Conservation (phyloP, 116 monocot species). For the Iris pallida region DNA sequence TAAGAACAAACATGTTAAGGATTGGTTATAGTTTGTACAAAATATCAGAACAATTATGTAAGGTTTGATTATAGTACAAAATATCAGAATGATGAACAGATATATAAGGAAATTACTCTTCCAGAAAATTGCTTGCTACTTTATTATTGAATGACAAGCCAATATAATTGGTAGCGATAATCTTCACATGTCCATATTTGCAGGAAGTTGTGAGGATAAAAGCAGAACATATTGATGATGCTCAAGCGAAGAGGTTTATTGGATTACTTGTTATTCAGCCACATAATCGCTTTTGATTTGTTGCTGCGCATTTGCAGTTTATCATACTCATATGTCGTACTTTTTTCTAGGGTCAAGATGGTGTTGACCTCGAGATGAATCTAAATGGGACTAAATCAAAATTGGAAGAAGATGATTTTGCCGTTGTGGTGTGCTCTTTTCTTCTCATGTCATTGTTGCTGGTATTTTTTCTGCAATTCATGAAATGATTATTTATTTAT, state of each 20-base stretch:
- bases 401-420: conserved; percentile 59
- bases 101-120: background rate
- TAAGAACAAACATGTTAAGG: too few relatives aligned
- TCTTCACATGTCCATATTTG: conserved; percentile 1
- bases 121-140: background rate
- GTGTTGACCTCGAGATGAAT: conserved; percentile 81
- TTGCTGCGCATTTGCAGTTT: too few relatives aligned
- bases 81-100: too few relatives aligned
- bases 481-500: background rate
- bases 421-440: conserved; percentile 41
- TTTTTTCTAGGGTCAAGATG: conserved; percentile 54
- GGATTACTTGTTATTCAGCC: too few relatives aligned
- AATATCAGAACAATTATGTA: too few relatives aligned
- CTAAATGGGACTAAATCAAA: conserved; percentile 47
- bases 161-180: background rate
- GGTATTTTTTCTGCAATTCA: background rate
- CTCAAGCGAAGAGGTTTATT: conserved; percentile 27
- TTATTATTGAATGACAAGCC: background rate
- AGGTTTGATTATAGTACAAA: too few relatives aligned
- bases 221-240: conserved; percentile 74
- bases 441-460: background rate
- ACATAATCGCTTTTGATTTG: too few relatives aligned
- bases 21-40: too few relatives aligned
- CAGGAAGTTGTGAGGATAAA: conserved; percentile 89
- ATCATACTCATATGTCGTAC: too few relatives aligned